These are phyloP conservation scores for Escovopsis weberi DNA, from an alignment of 2,329 filamentous ascomycete genomes.

Conservation along the genomic window DNA sequence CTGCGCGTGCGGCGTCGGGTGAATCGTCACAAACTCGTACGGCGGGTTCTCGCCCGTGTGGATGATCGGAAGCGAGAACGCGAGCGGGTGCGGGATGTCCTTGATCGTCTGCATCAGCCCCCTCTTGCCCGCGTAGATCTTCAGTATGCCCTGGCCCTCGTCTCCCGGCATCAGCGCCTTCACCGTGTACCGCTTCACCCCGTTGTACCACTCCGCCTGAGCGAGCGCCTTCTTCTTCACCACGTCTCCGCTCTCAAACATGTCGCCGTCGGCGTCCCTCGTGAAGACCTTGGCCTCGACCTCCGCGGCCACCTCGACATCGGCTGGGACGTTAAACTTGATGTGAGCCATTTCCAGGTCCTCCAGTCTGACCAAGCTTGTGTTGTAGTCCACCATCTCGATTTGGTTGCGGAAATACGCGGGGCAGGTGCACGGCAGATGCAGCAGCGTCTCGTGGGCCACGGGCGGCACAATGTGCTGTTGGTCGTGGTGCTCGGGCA, in stretches of 20 bases:
- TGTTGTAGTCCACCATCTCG: conserved; percentile 81
- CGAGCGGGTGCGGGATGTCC: conserved; percentile 84
- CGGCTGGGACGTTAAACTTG: conserved; percentile 72
- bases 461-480: conserved; percentile 89
- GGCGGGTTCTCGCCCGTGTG: conserved; percentile 87
- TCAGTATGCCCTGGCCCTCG: conserved; percentile 75
- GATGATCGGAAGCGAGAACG: conserved; percentile 76
- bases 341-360: conserved; percentile 88
- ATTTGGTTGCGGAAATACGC: conserved; percentile 74
- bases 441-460: conserved; percentile 70
- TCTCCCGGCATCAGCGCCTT: conserved; percentile 87
- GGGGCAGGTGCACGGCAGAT: conserved; percentile 73
- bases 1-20: conserved; percentile 95
- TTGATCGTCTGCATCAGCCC: conserved; percentile 97
- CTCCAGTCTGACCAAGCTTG: conserved; percentile 70
- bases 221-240: conserved; percentile 75
- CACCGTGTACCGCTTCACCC: conserved; percentile 80
- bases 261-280: conserved; percentile 75
- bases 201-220: conserved; percentile 81
- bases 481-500: conserved; percentile 73
- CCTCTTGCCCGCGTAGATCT: conserved; percentile 84
- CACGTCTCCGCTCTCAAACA: conserved; percentile 81
- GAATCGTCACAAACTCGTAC: conserved; percentile 83
- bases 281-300: conserved; percentile 74
- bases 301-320: conserved; percentile 85